phyloP scores from a whole-genome alignment of 2,329 filamentous ascomycete genomes.

The Calonectria leucothoes region DNA sequence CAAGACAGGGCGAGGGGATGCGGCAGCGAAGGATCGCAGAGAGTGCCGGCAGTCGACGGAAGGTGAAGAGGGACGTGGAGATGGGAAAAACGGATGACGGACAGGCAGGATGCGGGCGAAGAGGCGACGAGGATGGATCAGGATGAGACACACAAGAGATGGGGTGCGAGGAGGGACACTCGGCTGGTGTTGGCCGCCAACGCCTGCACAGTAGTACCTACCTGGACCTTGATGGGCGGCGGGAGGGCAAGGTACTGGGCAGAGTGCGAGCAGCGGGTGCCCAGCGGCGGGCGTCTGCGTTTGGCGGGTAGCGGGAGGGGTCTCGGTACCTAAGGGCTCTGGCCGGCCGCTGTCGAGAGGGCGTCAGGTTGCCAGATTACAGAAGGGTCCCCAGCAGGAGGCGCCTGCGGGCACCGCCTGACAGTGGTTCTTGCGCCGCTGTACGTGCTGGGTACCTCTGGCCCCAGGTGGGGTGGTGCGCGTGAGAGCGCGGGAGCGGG shows the following conservation, averaged over 20 bases:
- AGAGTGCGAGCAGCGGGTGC: background rate
- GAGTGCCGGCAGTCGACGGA: background rate
- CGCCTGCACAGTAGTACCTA: background rate
- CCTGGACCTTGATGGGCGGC: background rate
- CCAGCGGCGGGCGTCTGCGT: constrained; percentile 10
- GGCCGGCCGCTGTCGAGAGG: background rate
- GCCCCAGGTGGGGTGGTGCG: constrained; percentile 1
- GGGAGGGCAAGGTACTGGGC: background rate
- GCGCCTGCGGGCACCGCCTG: background rate
- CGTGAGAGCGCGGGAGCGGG: constrained; percentile 16
- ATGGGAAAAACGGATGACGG: constrained; percentile 21
- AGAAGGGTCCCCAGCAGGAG: background rate
- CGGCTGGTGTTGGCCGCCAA: constrained; percentile 1
- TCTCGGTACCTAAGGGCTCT: constrained; percentile 1
- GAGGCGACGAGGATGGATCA: constrained; percentile 9
- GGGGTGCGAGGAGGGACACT: constrained; percentile 8
- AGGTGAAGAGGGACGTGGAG: background rate
- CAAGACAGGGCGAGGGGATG: constrained; percentile 7
- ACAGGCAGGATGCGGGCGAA: constrained; percentile 10
- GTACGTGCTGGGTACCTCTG: constrained; percentile 13
- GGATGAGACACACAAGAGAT: constrained; percentile 13
- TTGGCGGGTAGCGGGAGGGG: constrained; percentile 17
- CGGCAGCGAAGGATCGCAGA: constrained; percentile 1
- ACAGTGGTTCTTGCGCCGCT: constrained; percentile 3
- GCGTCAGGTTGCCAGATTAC: background rate